A percentile compares a stretch with the other conserved stretches of the same genome.
Evolutionary conservation across 352 stramenopile species (phyloP).

Genomic region (Thraustotheca clavata): DNA sequence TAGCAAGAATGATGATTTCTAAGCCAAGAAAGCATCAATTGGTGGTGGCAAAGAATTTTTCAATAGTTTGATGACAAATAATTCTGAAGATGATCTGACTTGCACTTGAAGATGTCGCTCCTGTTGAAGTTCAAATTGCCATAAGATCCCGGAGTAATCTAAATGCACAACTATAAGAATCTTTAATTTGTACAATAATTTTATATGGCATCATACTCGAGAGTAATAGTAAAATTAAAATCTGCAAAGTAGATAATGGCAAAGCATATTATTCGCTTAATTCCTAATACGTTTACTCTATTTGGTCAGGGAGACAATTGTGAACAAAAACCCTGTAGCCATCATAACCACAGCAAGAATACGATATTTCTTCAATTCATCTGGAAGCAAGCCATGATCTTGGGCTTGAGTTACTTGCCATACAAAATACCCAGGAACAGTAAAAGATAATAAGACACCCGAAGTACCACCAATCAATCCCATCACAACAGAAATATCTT

Average conservation of each 20-base stretch:
- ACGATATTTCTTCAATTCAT: background rate
- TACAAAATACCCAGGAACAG: constrained; percentile 61
- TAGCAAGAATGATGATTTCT: no score
- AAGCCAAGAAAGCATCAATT: no score
- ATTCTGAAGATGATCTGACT: no score
- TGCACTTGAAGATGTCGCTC: no score
- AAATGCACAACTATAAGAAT: no score
- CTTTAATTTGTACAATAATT: background rate
- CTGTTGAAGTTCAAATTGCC: no score
- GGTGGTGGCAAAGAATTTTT: no score
- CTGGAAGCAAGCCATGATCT: background rate
- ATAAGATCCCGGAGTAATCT: no score
- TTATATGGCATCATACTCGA: background rate
- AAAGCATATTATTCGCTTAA: constrained; percentile 21
- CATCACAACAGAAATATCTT: constrained; percentile 63
- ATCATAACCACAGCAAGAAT: constrained; percentile 14
- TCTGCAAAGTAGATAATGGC: background rate
- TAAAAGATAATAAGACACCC: constrained; percentile 63
- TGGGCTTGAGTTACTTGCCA: constrained; percentile 35
- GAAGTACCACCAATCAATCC: constrained; percentile 64
- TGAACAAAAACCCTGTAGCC: constrained; percentile 3
- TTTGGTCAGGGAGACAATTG: constrained; percentile 3
- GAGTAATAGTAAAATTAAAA: background rate
- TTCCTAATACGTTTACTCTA: background rate
- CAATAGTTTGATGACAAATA: no score